Percentiles rank a stretch among this genome's conserved stretches.
phyloP scores from a whole-genome alignment of 148 eudicot species.

The Camellia japonica region DNA sequence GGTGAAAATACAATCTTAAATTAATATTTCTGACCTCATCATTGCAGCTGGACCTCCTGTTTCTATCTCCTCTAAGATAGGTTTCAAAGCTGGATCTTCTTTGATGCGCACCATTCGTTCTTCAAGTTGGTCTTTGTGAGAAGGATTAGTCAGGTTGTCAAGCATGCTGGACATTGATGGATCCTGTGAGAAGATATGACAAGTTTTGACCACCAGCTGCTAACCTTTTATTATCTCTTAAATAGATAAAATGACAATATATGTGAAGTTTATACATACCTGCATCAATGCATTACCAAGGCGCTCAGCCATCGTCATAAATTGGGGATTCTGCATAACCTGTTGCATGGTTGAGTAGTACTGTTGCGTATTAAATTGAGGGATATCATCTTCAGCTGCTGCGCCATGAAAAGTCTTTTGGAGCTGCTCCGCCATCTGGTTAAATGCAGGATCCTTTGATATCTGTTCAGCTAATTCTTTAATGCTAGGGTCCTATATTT shows the following conservation, averaged over 20 bases:
- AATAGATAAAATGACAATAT: not conserved
- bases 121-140: constrained; percentile 73
- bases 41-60: constrained; percentile 96
- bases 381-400: constrained; percentile 54
- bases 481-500: constrained; percentile 82
- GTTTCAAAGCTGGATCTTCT: constrained; percentile 92
- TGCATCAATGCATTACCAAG: constrained; percentile 92
- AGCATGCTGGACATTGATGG: constrained; percentile 96
- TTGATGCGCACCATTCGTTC: constrained; percentile 84
- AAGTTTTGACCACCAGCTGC: not conserved
- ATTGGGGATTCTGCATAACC: constrained; percentile 97
- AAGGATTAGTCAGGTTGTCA: constrained; percentile 80
- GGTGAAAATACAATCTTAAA: not conserved
- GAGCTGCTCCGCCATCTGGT: constrained; percentile 94
- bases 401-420: constrained; percentile 72
- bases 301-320: constrained; percentile 95
- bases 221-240: constrained; percentile 10
- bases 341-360: constrained; percentile 90
- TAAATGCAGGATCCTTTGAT: constrained; percentile 85
- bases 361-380: constrained; percentile 80
- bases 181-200: constrained; percentile 50
- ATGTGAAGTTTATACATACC: constrained; percentile 35
- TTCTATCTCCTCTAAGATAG: constrained; percentile 92
- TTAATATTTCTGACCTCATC: constrained; percentile 63
- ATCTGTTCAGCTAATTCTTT: constrained; percentile 96